phyloP scores from a whole-genome alignment of 1,284 basidiomycete species.

The Singerocomus rubriflavus region DNA sequence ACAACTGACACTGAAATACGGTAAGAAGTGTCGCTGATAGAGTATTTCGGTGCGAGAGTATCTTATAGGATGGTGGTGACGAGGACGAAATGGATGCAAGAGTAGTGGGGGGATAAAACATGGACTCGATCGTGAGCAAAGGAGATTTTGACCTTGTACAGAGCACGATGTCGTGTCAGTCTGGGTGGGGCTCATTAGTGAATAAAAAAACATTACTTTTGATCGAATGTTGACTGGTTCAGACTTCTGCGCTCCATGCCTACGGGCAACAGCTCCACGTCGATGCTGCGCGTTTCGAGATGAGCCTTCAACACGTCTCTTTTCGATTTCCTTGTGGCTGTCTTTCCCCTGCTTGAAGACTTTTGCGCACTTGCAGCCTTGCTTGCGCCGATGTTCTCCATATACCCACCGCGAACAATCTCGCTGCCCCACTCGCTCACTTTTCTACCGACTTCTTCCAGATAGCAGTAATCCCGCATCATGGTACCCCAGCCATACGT shows the following conservation, averaged over 20 bases:
- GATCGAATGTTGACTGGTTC: slow-evolving; percentile 81
- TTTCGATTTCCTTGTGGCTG: slow-evolving; percentile 29
- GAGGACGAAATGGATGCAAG: slow-evolving; percentile 38
- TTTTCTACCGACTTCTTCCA: slow-evolving; percentile 76
- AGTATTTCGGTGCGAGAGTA: slow-evolving; percentile 63
- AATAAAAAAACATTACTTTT: slow-evolving; percentile 49
- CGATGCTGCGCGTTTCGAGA: slow-evolving; percentile 63
- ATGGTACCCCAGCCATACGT: slow-evolving; percentile 77
- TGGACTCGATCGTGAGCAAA: slow-evolving; percentile 73
- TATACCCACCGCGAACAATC: slow-evolving; percentile 53
- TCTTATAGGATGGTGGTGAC: slow-evolving; percentile 36
- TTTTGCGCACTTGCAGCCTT: slow-evolving; percentile 18
- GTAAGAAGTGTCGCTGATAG: slow-evolving; percentile 49
- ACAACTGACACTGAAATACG: slow-evolving; percentile 45
- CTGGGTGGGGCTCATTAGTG: not conserved
- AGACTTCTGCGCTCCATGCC: slow-evolving; percentile 79
- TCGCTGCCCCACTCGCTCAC: slow-evolving; percentile 70
- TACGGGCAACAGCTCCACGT: slow-evolving; percentile 70
- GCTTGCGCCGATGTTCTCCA: slow-evolving; percentile 16
- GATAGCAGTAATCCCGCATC: slow-evolving; percentile 81
- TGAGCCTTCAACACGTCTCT: slow-evolving; percentile 63
- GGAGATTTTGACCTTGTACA: slow-evolving; percentile 56
- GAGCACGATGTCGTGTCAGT: slow-evolving; percentile 2
- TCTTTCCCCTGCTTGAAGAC: slow-evolving; percentile 19
- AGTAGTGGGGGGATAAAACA: slow-evolving; percentile 52